Evolutionary conservation across 2,329 filamentous ascomycete genomes (phyloP).

Genomic region (Rhytidhysteron rufulum): DNA sequence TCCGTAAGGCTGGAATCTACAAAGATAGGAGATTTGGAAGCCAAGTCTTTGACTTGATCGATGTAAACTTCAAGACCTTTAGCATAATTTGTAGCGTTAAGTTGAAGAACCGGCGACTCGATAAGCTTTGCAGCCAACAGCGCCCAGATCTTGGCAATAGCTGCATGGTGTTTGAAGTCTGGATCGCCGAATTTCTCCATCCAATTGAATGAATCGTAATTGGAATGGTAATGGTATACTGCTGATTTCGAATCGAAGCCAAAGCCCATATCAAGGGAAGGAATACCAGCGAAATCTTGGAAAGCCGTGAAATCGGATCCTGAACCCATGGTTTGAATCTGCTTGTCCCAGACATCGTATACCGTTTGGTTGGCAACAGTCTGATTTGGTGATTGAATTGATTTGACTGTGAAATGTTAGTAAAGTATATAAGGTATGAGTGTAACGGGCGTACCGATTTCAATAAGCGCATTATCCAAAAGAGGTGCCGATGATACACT

Average conservation of each 20-base stretch:
- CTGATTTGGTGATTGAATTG: constrained; percentile 60
- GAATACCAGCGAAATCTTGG: constrained; percentile 51
- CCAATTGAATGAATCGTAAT: constrained; percentile 83
- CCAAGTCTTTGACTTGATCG: constrained; percentile 35
- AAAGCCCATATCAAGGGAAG: constrained; percentile 47
- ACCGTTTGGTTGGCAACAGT: constrained; percentile 67
- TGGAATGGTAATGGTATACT: constrained; percentile 75
- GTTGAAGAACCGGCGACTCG: constrained; percentile 45
- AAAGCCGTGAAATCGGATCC: constrained; percentile 52
- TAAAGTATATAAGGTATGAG: not conserved
- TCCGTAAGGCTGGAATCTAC: constrained; percentile 6
- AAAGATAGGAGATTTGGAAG: constrained; percentile 10
- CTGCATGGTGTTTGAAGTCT: constrained; percentile 55
- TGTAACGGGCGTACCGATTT: constrained; percentile 46
- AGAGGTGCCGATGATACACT: constrained; percentile 66
- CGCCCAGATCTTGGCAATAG: constrained; percentile 45
- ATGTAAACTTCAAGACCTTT: constrained; percentile 41
- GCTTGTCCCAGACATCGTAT: constrained; percentile 56
- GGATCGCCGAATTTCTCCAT: constrained; percentile 75
- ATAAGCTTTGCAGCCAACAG: constrained; percentile 44
- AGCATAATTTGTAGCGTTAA: constrained; percentile 48
- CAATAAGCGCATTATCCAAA: constrained; percentile 67
- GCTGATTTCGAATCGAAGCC: constrained; percentile 36
- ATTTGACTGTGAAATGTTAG: constrained; percentile 20
- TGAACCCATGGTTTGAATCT: constrained; percentile 54